Conservation (phyloP, 148 eudicot genomes). For the Heliosperma pusillum region DNA sequence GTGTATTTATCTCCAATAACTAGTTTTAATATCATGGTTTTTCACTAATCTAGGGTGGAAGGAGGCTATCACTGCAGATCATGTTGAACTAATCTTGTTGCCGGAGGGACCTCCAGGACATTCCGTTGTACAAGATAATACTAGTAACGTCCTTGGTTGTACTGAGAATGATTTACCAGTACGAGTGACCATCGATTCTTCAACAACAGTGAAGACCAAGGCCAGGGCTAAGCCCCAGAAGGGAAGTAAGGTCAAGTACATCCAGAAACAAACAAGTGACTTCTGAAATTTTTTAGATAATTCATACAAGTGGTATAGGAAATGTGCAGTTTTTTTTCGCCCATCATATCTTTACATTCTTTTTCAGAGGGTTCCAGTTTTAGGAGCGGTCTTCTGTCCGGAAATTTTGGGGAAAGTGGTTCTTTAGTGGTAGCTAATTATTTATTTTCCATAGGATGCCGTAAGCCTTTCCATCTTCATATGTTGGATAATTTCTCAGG, state of each 20-base stretch:
- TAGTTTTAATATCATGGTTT: constrained; percentile 1
- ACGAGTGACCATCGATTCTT: constrained; percentile 18
- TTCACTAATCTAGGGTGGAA: constrained; percentile 63
- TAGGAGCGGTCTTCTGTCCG: constrained; percentile 46
- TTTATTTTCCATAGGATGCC: constrained; percentile 13
- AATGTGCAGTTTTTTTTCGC: constrained; percentile 39
- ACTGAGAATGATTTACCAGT: constrained; percentile 25
- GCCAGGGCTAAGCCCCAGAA: constrained; percentile 39
- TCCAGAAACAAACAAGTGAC: constrained; percentile 42
- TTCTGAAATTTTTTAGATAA: constrained; percentile 26
- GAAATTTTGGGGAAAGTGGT: constrained; percentile 34
- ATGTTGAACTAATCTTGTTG: constrained; percentile 51
- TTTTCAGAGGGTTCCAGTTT: constrained; percentile 45
- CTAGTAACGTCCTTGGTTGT: constrained; percentile 22
- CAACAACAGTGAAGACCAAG: constrained; percentile 36
- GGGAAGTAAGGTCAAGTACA: constrained; percentile 47
- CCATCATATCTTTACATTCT: constrained; percentile 23
- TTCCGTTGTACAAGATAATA: constrained; percentile 23
- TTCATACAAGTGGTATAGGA: constrained; percentile 30
- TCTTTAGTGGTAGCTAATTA: constrained; percentile 10
- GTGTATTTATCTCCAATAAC: background rate
- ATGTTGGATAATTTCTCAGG: constrained; percentile 16
- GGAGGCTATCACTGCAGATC: constrained; percentile 65
- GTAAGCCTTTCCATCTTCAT: background rate
- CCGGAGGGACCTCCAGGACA: constrained; percentile 34